Evolutionary conservation across 257 asterid species (phyloP), one percentile per base, ranked within the genome.

Genomic region (Verbascum thapsus): DNA sequence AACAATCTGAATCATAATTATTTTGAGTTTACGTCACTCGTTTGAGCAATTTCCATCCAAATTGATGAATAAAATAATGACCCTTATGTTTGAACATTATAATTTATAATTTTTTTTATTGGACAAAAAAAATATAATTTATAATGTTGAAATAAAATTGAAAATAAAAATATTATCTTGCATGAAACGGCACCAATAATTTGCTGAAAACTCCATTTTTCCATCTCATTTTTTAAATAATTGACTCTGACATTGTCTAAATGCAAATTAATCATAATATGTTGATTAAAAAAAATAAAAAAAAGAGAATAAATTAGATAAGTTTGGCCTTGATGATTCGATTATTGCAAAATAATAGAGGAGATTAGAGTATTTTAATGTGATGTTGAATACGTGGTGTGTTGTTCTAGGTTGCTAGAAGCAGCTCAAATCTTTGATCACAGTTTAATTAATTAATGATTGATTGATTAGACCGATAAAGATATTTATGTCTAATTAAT

Each of bases 181-280:
- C 68, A 60, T 52, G 74, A 32, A 41, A 61, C 5, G 34, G 9
- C 12, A n/a, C 40, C 11, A 18, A 1, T 34, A 19, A 0, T 20
- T 51, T 34, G 38, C 7, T 53, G 10, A n/a, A 13, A 23, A 34
- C 17, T 35, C 68, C 47, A 41, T 23, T 71, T 18, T 13, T 61
- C 67, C 67, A 52, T 72, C 66, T 30, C 59, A 10, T 57, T 10
- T 44, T 8, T 39, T 32, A 17, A 45, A 53, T 3, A 51, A 17
- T 52, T 54, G 61, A 69, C 67, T 70, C 35, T 15, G 54, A 49
- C 61, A 44, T 30, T 9, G 53, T 64, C 69, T 44, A 26, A 64
- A 58, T 32, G 44, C 61, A 13, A 37, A 49, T 43, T 54, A 54
- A 55, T 71, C 66, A 63, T 56, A 45, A 30, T 32, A 20, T 48